Base-by-base conservation (phyloP, 495 filamentous ascomycete genomes). In the Apodospora peruviana region DNA sequence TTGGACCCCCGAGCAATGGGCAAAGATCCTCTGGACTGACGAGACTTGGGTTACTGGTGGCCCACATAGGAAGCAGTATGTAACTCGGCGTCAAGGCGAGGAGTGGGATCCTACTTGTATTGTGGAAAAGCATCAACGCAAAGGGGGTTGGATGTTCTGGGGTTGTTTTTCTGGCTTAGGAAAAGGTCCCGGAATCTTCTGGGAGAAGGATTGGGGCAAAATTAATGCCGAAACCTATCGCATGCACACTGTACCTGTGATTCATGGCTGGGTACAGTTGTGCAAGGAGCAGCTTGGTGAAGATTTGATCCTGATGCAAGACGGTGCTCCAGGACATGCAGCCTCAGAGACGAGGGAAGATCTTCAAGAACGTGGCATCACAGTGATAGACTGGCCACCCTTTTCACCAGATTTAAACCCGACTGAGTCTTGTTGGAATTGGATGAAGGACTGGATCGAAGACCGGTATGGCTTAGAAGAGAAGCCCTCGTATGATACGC, bases 201-300 rank as follows among this genome's bases (percentile, higher is more conserved):
- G 50, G 56, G 58, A 65, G 34, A 68, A 68, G 44, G 58, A 64
- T 29, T 66, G 54, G 62, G 62, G 56, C 4, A 44, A 27, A 17
- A 66, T 68, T 4, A 56, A 41, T 17, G 39, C 18, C 2, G 19
- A 56, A n/a, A 44, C 36, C 4, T 65, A 65, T 45, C 21, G 22
- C 12, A 34, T 32, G 21, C 44, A 53, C 47, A 64, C 50, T 36
- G 34, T 67, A n/a, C 58, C 53, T 18, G 20, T 60, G n/a, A 52
- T 64, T 25, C 1, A 57, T n/a, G 40, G 51, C 16, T 65, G 43
- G 50, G 29, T 55, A 16, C 8, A 39, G 2, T 18, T 50, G 5
- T 42, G 5, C 23, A 22, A 29, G 17, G n/a, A 7, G 16, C 41
- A 20, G 12, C 36, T 50, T 21, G 39, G 40, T 16, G 39, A 44